Evolutionary conservation across 139 green algal genomes (phyloP), one percentile per base, ranked within the genome.

Genomic region (Tetradesmus lagerheimii): DNA sequence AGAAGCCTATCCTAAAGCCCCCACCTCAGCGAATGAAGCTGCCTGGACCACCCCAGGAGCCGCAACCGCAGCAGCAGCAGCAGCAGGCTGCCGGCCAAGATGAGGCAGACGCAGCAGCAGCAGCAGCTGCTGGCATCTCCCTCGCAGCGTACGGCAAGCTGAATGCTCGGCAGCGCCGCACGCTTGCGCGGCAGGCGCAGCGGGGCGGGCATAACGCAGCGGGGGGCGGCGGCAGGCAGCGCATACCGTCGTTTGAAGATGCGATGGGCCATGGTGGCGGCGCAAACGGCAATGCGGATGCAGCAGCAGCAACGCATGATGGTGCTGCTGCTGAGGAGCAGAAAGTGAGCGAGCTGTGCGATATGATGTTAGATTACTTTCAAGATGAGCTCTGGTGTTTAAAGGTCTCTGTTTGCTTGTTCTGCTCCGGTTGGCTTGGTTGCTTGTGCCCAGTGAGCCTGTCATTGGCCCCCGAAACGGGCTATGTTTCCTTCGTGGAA

Each of bases 241-340:
- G 76, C 23, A 82, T 82, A 35, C 76, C 76, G 18, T 45, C 82
- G 8, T 74, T 87, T 35, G 57, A 87, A 18, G 82, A 87, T 12
- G 57, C 35, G 1, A 62, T 53, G 18, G 82, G 82, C 1, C 53
- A 57, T 39, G 57, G 31, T 39, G 71, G 71, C 71, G 31, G 31
- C 20, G 71, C 71, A 38, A 79, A 79, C 31, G 71, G 71, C 71
- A 38, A 39, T 12, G n/a, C 27, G 31, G 71, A 20, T 8, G 31
- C 57, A 71, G 57, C 57, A 71, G 57, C 57, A 71, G 57, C 57
- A 71, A 23, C 23, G 9, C 23, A 71, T 31, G 57, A 31, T n/a
- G 57, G 23, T 9, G 23, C 25, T n/a, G 9, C 4, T 39, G 71
- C 14, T 23, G n/a, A 41, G 71, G 31, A 79, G n/a, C 71, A 79